A percentile compares a stretch with the other conserved stretches of the same genome.
These are phyloP conservation scores for Termitomyces sp. DNA, from an alignment of 768 basidiomycete genomes.

Conservation along the genomic window DNA sequence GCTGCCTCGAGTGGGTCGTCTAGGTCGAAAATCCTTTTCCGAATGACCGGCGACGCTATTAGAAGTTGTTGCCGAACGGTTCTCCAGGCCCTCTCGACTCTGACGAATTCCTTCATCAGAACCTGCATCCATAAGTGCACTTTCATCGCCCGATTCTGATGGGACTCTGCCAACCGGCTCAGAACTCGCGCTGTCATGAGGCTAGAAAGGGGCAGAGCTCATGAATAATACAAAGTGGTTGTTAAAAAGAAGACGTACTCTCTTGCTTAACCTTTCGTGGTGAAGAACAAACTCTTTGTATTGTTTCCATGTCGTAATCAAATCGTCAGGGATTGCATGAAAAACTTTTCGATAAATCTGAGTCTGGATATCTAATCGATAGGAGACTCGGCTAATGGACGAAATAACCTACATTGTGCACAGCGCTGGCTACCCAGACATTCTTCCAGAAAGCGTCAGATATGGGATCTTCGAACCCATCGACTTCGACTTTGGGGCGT, in stretches of 20 bases:
- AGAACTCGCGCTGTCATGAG: slow-evolving; percentile 31
- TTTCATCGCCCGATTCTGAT: slow-evolving; percentile 50
- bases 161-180: slow-evolving; percentile 51
- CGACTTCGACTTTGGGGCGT: slow-evolving; percentile 67
- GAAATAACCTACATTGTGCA: slow-evolving; percentile 68
- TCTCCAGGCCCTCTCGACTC: slow-evolving; percentile 28
- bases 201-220: slow-evolving; percentile 23
- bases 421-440: slow-evolving; percentile 83
- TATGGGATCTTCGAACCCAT: slow-evolving; percentile 87
- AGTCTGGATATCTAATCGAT: slow-evolving; percentile 47
- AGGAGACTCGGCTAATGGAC: slow-evolving; percentile 3
- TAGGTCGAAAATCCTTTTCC: slow-evolving; percentile 33
- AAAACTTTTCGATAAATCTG: slow-evolving; percentile 96
- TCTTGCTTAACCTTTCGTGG: slow-evolving; percentile 71
- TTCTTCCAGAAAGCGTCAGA: slow-evolving; percentile 85
- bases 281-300: slow-evolving; percentile 79
- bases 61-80: slow-evolving; percentile 20
- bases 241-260: slow-evolving; percentile 35
- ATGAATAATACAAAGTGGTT: neutral
- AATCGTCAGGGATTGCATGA: slow-evolving; percentile 88
- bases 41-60: slow-evolving; percentile 15
- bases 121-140: slow-evolving; percentile 21
- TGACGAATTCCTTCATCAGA: slow-evolving; percentile 18
- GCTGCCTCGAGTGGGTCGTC: slow-evolving; percentile 39
- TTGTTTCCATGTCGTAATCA: slow-evolving; percentile 92